Percentiles rank a stretch among this genome's conserved stretches.
These are phyloP conservation scores for Sugiyamaella pinicola DNA, from an alignment of 1,139 yeast species.

Conservation along the genomic window DNA sequence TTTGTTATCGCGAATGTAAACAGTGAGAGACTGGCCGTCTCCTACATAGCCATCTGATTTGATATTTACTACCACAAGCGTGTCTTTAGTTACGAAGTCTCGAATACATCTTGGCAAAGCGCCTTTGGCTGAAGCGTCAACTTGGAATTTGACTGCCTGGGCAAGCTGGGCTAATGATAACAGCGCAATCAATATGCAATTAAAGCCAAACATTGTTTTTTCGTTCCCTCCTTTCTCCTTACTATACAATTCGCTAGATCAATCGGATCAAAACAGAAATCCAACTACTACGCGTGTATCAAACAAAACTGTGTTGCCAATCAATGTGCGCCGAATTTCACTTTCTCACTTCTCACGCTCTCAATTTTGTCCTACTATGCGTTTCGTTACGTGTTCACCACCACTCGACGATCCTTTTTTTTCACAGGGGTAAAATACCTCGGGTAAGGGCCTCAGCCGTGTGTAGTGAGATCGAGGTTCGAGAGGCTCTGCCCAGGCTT, in stretches of 20 bases:
- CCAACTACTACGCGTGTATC: constrained; percentile 5
- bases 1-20: constrained; percentile 41
- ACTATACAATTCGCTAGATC: neutral
- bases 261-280: neutral
- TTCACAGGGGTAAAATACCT: constrained; percentile 7
- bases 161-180: constrained; percentile 22
- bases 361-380: constrained; percentile 14
- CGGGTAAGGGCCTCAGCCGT: constrained; percentile 10
- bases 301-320: no score
- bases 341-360: neutral
- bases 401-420: constrained; percentile 2
- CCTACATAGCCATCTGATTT: constrained; percentile 71
- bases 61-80: constrained; percentile 74
- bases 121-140: constrained; percentile 40
- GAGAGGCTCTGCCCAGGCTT: no score
- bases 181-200: constrained; percentile 5
- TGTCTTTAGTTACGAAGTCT: constrained; percentile 82
- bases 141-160: constrained; percentile 41
- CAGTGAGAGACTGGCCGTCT: constrained; percentile 74
- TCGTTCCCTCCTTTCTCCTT: neutral
- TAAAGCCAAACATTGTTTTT: neutral
- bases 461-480: no score
- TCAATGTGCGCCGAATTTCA: constrained; percentile 6
- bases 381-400: constrained; percentile 14
- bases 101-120: constrained; percentile 69